Evolutionary conservation across 768 basidiomycete species (phyloP).

Genomic region (Leccinum incarnatum): DNA sequence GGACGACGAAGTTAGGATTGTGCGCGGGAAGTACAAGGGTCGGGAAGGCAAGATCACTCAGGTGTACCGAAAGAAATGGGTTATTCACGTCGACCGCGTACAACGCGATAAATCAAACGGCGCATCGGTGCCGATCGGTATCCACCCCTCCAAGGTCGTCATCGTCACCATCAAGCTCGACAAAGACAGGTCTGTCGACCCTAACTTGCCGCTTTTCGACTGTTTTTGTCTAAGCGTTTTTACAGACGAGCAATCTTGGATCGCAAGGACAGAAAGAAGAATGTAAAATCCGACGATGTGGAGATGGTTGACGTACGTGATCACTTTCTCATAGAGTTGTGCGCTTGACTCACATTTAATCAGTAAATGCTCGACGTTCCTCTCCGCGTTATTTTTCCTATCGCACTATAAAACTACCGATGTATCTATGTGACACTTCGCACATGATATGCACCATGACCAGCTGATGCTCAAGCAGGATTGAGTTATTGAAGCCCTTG

Average conservation of each 20-base stretch:
- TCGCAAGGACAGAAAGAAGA: slow-evolving; percentile 79
- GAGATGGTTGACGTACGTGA: slow-evolving; percentile 78
- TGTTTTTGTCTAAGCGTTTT: slow-evolving; percentile 6
- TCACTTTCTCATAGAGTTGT: slow-evolving; percentile 9
- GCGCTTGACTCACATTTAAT: slow-evolving; percentile 12
- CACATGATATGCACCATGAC: slow-evolving; percentile 58
- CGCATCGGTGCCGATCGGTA: slow-evolving; percentile 87
- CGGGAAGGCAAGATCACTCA: slow-evolving; percentile 97
- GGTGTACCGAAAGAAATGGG: slow-evolving; percentile 99
- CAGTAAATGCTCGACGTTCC: slow-evolving; percentile 21
- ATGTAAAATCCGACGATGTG: slow-evolving; percentile 54
- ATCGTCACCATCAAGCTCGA: slow-evolving; percentile 91
- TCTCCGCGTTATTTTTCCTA: slow-evolving; percentile 11
- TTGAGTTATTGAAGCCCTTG: background rate
- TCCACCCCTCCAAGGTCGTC: slow-evolving; percentile 96
- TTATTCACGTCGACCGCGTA: slow-evolving; percentile 97
- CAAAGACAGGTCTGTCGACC: slow-evolving; percentile 67
- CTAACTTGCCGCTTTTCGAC: background rate
- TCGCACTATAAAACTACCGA: slow-evolving; percentile 48
- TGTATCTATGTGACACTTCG: slow-evolving; percentile 61
- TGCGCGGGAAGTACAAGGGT: slow-evolving; percentile 97
- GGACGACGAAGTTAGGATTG: slow-evolving; percentile 96
- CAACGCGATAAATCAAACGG: slow-evolving; percentile 98
- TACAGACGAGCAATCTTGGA: slow-evolving; percentile 80
- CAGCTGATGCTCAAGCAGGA: slow-evolving; percentile 6